Conservation (phyloP, 345 rosid species). For the Eucalyptus viminalis region DNA sequence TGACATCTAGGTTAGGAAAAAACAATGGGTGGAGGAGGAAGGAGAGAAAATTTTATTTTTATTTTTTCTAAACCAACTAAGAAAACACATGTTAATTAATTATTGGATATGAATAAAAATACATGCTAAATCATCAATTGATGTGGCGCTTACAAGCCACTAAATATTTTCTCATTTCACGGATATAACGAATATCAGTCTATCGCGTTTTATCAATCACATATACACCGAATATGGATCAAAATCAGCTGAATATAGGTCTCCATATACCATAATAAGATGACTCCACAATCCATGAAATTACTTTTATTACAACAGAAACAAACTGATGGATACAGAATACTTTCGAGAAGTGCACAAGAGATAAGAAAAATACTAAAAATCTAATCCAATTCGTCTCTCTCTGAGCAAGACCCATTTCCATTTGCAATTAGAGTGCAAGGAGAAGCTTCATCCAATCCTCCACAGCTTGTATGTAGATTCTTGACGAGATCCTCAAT, state of each 20-base stretch:
- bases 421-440: neutral
- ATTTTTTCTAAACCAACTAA: too few species aligned
- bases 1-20: too few species aligned
- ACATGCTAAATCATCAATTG: too few species aligned
- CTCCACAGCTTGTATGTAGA: constrained; percentile 10
- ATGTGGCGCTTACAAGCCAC: too few species aligned
- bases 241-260: neutral
- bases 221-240: neutral
- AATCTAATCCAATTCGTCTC: neutral
- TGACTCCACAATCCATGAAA: neutral
- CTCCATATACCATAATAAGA: neutral
- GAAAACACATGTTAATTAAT: too few species aligned
- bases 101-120: too few species aligned
- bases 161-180: too few species aligned
- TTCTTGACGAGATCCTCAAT: constrained; percentile 32
- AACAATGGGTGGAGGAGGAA: too few species aligned
- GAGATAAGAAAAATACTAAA: neutral
- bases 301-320: neutral
- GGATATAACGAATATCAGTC: neutral
- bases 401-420: neutral
- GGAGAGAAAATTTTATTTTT: too few species aligned
- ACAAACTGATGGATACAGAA: neutral
- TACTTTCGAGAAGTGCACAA: neutral
- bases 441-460: neutral
- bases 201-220: neutral